Evolutionary conservation across 169 alveolate genomes (phyloP), one percentile per base, ranked within the genome.

Genomic region (Theileria annulata): DNA sequence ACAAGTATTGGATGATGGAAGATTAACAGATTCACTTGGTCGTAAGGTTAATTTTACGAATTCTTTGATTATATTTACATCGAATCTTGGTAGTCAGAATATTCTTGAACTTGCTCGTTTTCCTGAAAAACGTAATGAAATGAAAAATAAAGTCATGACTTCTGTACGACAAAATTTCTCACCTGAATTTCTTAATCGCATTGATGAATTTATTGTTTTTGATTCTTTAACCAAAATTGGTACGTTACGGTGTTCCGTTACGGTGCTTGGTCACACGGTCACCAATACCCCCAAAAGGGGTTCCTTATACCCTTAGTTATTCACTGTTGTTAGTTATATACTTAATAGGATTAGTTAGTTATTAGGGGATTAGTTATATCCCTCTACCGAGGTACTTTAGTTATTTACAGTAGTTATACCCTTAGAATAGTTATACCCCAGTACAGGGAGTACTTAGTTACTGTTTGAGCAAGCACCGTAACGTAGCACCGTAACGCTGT

Each of bases 1-100:
- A 75, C 96, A 95, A 77, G 87, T 95, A 49, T 80, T 94, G 70
- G 97, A 94, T 76, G 97, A 94, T 48, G 97, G 97, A 2, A 78
- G 96, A 27, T 88, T 94, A 47, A 92, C 97, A 21, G 97, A 94
- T 66, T 77, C 95, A 25, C 89, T 77, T 23, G 97, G 97, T 21
- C 92, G 95, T 33, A 91, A 86, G n/a, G 97, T 94, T 6, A 94
- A 94, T 82, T 93, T 94, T 89, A 76, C 95, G 35, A 94, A 94
- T 72, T 80, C 94, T 6, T 68, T 94, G 64, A 72, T 94, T 48
- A 84, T 94, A 28, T 85, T 94, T 62, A 94, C 97, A n/a, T 91
- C 96, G 15, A 94, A 94, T 77, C 79, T 94, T 19, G 97, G 97
- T 15, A 91, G 96, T 67, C 94, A 93, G 51, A 77, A 79, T 69